Percentiles rank a stretch among this genome's conserved stretches.
Evolutionary conservation across 139 green algal genomes (phyloP).

Genomic region (Chlamydomonas incerta): DNA sequence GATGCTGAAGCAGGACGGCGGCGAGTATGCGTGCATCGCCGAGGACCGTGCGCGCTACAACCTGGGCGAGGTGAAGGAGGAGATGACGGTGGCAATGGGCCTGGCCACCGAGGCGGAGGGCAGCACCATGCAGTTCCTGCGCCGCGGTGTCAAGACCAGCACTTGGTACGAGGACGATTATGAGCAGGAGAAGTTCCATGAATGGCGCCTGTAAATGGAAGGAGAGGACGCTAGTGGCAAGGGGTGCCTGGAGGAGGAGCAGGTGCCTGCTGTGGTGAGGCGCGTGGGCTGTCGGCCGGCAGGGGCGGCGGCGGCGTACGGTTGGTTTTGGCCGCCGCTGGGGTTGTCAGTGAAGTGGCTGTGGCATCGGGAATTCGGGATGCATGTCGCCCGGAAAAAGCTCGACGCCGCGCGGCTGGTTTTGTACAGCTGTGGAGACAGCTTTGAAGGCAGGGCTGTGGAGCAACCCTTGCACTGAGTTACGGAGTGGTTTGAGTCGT

Average conservation of each 20-base stretch:
- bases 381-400: too few relatives aligned
- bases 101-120: slow-evolving; percentile 88
- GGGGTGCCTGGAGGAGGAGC: background rate
- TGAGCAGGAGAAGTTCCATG: slow-evolving; percentile 72
- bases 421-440: too few relatives aligned
- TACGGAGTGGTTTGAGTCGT: too few relatives aligned
- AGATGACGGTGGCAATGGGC: slow-evolving; percentile 88
- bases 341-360: too few relatives aligned
- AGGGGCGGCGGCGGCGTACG: too few relatives aligned
- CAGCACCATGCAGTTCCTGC: slow-evolving; percentile 80
- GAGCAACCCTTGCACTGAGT: too few relatives aligned
- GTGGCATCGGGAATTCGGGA: too few relatives aligned
- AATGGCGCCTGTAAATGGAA: slow-evolving; percentile 77
- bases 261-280: too few relatives aligned
- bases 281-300: too few relatives aligned
- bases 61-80: slow-evolving; percentile 79
- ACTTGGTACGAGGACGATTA: slow-evolving; percentile 94
- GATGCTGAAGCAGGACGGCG: slow-evolving; percentile 89
- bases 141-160: slow-evolving; percentile 86
- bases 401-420: too few relatives aligned
- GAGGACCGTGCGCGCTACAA: slow-evolving; percentile 82
- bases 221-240: background rate
- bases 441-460: too few relatives aligned
- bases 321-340: too few relatives aligned
- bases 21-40: slow-evolving; percentile 88